Evolutionary conservation across 345 rosid genomes (phyloP), one percentile per base, ranked within the genome.

Genomic region (Gynandropsis gynandra): DNA sequence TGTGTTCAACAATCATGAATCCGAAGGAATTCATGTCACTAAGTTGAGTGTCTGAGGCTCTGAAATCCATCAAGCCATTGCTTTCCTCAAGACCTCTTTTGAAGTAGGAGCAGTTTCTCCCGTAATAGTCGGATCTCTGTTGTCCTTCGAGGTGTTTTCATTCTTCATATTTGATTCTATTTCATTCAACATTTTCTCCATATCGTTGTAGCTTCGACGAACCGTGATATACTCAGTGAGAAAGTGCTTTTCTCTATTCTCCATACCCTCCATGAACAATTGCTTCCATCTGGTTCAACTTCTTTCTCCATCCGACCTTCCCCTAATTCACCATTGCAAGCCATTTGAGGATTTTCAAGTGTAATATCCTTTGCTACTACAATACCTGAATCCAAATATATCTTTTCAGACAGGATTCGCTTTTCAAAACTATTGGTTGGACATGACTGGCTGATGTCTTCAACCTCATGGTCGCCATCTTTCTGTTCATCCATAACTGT

Each of bases 121-220:
- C n/a, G n/a, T n/a, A n/a, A n/a, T n/a, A n/a, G n/a, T n/a, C n/a
- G n/a, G n/a, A n/a, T n/a, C n/a, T n/a, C n/a, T n/a, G n/a, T n/a
- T n/a, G n/a, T n/a, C n/a, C n/a, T n/a, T n/a, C n/a, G n/a, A n/a
- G n/a, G n/a, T n/a, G n/a, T n/a, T 85, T 10, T 72, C 66, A 63
- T 39, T 61, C 82, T 69, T 80, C 63, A 80, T 43, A 52, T 63
- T 80, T 13, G 61, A 54, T 36, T 81, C 72, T 16, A 61, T 59
- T 39, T 81, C 87, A 9, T 18, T 42, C 16, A 83, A 79, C 73
- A 67, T 68, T 80, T 77, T 88, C 82, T 83, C 85, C 49, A 67
- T 65, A 29, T 93, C 94, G 72, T 78, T 88, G 42, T 45, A 93
- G 68, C 72, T 85, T 41, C 94, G 74, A 27, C 85, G 85, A 48